Base-by-base conservation (phyloP, 768 basidiomycete genomes). In the Boletus fagicola region DNA sequence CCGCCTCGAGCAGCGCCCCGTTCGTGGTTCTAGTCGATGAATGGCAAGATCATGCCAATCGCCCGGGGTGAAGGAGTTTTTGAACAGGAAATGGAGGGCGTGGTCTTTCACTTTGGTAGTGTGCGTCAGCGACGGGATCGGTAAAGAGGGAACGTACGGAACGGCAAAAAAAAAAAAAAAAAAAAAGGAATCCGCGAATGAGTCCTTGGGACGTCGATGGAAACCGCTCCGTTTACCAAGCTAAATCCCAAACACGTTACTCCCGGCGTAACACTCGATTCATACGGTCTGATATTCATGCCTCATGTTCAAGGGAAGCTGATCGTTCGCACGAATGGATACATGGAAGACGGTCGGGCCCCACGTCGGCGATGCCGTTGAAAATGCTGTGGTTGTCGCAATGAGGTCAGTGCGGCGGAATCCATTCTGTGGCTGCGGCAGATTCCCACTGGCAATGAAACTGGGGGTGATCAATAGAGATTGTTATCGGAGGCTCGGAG, bases 21-120 rank as follows among this genome's bases (percentile, higher is more conserved):
- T 80, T 76, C 12, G 60, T 64, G 67, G 20, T 73, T 73, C 83
- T 83, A 87, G 66, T 84, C 79, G 38, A 86, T 77, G 76, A 39
- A 85, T 64, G 0, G 81, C 84, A 62, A 85, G 83, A 69, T 85
- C 86, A 66, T 85, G 83, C 83, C 84, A 86, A 18, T 64, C 63
- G 3, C 57, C 60, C 5, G 74, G 57, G 4, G 69, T 67, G 69
- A 84, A 83, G 2, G 78, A 73, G 0, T 78, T 74, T 20, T 69
- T 65, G 72, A 82, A 85, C n/a, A 84, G 66, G 7, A 81, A 67
- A 55, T 81, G 78, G 31, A 76, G 63, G 5, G 78, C 76, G 60
- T 86, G 84, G 62, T 84, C 79, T n/a, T 76, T 76, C 18, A 86
- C 72, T 66, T 31, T 84, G 77, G 28, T 68, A 77, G 51, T 76